Percentiles rank a stretch among this genome's conserved stretches.
phyloP scores from a whole-genome alignment of 306 rosid species.

The Glycine latifolia region DNA sequence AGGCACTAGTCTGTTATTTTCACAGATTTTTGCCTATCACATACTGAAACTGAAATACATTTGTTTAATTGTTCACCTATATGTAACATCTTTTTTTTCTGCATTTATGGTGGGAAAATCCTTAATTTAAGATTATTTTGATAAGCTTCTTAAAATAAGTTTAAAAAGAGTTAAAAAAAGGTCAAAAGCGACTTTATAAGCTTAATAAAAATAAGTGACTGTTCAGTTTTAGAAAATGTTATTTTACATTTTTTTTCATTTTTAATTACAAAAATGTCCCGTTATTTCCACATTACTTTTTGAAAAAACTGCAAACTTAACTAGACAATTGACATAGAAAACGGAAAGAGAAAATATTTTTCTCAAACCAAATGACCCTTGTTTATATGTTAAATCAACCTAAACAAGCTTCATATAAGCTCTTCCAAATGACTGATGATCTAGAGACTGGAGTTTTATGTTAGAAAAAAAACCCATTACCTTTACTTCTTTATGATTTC shows the following conservation, averaged over 20 bases:
- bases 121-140: not conserved
- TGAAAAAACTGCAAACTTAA: too few species aligned
- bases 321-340: too few species aligned
- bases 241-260: too few species aligned
- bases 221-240: too few species aligned
- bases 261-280: too few species aligned
- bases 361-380: too few species aligned
- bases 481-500: constrained; percentile 5
- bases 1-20: not conserved
- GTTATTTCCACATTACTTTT: too few species aligned
- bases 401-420: not conserved
- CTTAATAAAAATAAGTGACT: too few species aligned
- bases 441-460: not conserved
- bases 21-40: constrained; percentile 14
- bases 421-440: not conserved
- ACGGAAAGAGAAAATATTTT: too few species aligned
- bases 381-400: too few species aligned
- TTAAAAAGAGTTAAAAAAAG: too few species aligned
- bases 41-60: constrained; percentile 1
- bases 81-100: constrained; percentile 1
- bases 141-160: not conserved
- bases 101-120: not conserved
- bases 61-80: constrained; percentile 3
- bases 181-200: too few species aligned
- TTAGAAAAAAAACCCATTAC: not conserved